Base-by-base conservation (phyloP, 106 monocot species). In the Apostasia ramifera region DNA sequence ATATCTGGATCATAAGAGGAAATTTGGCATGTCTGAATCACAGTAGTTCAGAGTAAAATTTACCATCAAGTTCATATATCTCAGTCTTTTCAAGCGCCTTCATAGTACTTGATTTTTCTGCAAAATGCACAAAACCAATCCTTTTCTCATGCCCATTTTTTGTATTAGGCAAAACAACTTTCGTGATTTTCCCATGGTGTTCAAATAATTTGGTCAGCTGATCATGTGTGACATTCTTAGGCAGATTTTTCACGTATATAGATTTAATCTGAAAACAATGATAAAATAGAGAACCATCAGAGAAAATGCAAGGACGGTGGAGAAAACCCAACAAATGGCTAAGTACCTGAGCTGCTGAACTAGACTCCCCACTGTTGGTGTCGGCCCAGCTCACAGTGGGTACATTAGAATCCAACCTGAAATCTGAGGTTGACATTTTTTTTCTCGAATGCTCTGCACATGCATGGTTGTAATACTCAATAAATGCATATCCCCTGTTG, bases 361-460 rank as follows among this genome's bases (percentile, higher is more conserved):
- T 51, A 10, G 92, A 75, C 55, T 98, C 92, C 7, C 65, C 71
- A 72, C 63, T 83, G 72, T 90, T 92, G 15, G 86, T 76, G 54
- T 98, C 97, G 5, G 92, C 92, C 97, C 97, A 98, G 79, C 87
- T 98, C 42, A 98, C 85, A 39, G 92, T 98, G 44, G 92, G 97
- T 1, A 81, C 74, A 81, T 87, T 93, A 58, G 70, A 56, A 71
- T 90, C 97, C 4, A 98, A 80, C 72, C 92, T 98, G 49, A 98
- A 93, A 71, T 81, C 78, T 58, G 88, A 77, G 52, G 57, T 71
- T 8, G 92, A 87, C 92, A 92, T 92, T 59, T 81, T 83, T 75
- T 87, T 83, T 75, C 83, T 85, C 9, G 97, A 85, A 81, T 87
- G 90, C 70, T 92, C 92, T 41, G 97, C 97, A 78, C 97, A 98